Evolutionary conservation across 2,329 filamentous ascomycete species (phyloP).

Genomic region (Phyllosticta citriasiana): DNA sequence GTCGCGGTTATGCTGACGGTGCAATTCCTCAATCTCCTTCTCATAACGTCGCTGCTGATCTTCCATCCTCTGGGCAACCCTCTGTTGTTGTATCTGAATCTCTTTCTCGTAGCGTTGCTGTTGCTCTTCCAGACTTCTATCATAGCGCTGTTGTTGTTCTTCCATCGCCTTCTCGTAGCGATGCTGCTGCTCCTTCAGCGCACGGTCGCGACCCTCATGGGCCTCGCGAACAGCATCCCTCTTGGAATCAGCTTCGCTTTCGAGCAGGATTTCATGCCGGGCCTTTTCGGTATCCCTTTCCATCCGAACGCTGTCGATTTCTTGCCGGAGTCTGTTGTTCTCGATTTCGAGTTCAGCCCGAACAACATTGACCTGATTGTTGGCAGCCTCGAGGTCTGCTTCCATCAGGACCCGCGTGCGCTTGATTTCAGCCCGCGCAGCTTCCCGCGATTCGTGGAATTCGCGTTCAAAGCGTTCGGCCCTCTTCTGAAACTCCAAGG

Average conservation of each 20-base stretch:
- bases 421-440: constrained; percentile 68
- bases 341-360: constrained; percentile 76
- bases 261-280: constrained; percentile 72
- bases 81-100: constrained; percentile 24
- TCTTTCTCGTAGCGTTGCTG: constrained; percentile 37
- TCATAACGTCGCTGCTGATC: constrained; percentile 47
- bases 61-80: constrained; percentile 32
- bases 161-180: constrained; percentile 37
- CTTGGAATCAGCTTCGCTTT: constrained; percentile 66
- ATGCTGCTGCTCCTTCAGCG: constrained; percentile 45
- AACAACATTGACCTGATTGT: constrained; percentile 74
- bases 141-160: constrained; percentile 21
- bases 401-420: constrained; percentile 71
- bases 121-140: constrained; percentile 20
- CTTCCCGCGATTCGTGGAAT: constrained; percentile 73
- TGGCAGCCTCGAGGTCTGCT: constrained; percentile 70
- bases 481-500: constrained; percentile 60
- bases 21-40: constrained; percentile 61
- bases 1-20: constrained; percentile 49
- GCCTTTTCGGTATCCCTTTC: constrained; percentile 74
- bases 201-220: constrained; percentile 42
- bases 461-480: constrained; percentile 66
- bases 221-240: constrained; percentile 47
- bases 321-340: constrained; percentile 58
- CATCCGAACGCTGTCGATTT: constrained; percentile 67